A percentile compares a stretch with the other conserved stretches of the same genome.
Conservation (phyloP, 2,329 filamentous ascomycete genomes). For the Diaporthe velutina region DNA sequence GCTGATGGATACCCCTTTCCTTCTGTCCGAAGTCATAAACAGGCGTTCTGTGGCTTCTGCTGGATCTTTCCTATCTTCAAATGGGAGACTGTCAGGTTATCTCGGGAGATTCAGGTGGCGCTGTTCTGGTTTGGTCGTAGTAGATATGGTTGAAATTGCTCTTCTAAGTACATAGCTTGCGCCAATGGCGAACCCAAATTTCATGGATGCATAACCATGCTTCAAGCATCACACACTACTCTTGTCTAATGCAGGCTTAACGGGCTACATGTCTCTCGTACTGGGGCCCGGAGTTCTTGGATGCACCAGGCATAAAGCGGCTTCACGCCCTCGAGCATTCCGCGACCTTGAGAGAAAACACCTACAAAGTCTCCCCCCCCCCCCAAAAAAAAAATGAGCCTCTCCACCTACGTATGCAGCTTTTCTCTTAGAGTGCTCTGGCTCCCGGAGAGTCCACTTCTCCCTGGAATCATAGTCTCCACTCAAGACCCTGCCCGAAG, state of each 20-base stretch:
- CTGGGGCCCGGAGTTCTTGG: not conserved
- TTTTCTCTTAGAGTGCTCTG: not conserved
- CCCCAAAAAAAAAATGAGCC: not conserved
- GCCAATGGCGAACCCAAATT: not conserved
- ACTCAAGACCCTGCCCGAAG: not conserved
- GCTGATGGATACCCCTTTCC: slow-evolving; percentile 33
- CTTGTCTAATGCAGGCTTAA: not conserved
- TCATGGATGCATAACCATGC: not conserved
- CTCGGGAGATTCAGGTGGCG: not conserved
- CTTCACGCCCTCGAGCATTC: not conserved
- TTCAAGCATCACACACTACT: not conserved
- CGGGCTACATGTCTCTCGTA: not conserved
- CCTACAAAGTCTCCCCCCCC: no score
- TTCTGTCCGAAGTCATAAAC: not conserved
- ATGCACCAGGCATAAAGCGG: not conserved
- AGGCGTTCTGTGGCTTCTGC: not conserved
- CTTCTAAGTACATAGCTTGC: slow-evolving; percentile 14
- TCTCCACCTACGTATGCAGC: no score
- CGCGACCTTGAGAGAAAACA: not conserved
- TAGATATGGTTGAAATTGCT: not conserved
- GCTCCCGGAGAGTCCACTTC: not conserved
- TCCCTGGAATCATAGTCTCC: not conserved
- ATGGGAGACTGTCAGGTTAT: not conserved
- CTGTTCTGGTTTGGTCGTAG: not conserved
- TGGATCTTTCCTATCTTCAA: not conserved